Evolutionary conservation across 2,329 filamentous ascomycete species (phyloP).

Genomic region (Neofusicoccum cordaticola): DNA sequence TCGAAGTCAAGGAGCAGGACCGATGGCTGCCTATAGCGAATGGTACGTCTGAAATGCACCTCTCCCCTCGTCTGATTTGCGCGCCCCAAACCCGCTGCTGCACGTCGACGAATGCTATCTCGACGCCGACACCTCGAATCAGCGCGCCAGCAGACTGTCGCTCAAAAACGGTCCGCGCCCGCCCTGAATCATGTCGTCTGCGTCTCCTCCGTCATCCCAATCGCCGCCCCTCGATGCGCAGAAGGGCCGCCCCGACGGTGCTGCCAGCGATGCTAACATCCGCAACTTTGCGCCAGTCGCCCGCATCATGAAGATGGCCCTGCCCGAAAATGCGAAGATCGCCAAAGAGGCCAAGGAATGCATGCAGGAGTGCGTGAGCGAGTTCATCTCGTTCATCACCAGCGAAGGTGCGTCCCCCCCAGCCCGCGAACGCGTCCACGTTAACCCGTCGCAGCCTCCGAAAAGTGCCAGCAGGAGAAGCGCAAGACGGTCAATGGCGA

Average conservation of each 20-base stretch:
- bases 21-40: constrained; percentile 99
- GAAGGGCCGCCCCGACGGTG: constrained; percentile 30
- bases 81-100: constrained; percentile 30
- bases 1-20: constrained; percentile 99
- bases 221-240: constrained; percentile 31
- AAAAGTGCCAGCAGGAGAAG: constrained; percentile 99
- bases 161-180: constrained; percentile 38
- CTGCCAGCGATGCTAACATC: constrained; percentile 81
- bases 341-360: constrained; percentile 99
- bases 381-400: constrained; percentile 99
- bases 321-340: constrained; percentile 98
- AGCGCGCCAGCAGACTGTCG: constrained; percentile 24
- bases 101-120: constrained; percentile 43
- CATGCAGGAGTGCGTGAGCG: constrained; percentile 99
- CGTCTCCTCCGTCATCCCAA: constrained; percentile 38
- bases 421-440: constrained; percentile 3
- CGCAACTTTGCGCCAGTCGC: constrained; percentile 93
- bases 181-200: constrained; percentile 45
- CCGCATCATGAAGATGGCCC: constrained; percentile 96
- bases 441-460: constrained; percentile 65
- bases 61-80: constrained; percentile 37
- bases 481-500: constrained; percentile 98
- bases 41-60: constrained; percentile 69
- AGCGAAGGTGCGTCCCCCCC: constrained; percentile 72
- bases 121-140: constrained; percentile 49